phyloP scores from a whole-genome alignment of 202 grass and related monocot genomes.

The Setaria italica region DNA sequence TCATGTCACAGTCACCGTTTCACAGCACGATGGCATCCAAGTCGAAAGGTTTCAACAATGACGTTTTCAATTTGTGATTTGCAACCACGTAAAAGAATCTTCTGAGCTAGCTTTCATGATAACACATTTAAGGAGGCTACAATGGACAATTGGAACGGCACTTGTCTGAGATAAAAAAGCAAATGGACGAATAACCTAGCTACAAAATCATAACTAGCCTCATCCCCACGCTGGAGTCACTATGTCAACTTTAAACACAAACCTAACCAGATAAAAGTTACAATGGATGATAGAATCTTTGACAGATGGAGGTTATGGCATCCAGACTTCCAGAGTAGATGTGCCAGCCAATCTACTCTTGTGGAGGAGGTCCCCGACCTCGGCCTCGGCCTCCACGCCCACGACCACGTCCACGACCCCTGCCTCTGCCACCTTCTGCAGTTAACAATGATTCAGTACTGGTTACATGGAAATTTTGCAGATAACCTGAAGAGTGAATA shows the following conservation, averaged over 20 bases:
- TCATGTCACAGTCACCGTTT: not conserved
- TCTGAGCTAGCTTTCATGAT: conserved; percentile 46
- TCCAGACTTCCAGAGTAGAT: not conserved
- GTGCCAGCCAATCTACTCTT: conserved; percentile 48
- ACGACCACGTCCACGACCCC: conserved; percentile 39
- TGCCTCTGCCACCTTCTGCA: conserved; percentile 49
- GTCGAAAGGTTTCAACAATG: not conserved
- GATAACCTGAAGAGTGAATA: not conserved
- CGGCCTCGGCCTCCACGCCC: conserved; percentile 44
- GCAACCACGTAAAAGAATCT: conserved; percentile 37
- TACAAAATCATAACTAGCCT: conserved; percentile 80
- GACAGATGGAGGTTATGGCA: not conserved
- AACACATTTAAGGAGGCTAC: conserved; percentile 30
- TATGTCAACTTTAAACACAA: conserved; percentile 56
- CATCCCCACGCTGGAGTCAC: conserved; percentile 49
- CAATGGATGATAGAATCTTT: conserved; percentile 38
- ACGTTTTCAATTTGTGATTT: not conserved
- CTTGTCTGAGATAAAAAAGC: conserved; percentile 26
- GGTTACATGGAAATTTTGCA: not conserved
- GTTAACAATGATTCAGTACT: conserved; percentile 20
- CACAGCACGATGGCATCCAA: not conserved
- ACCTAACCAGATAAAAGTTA: conserved; percentile 59
- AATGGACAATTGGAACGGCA: conserved; percentile 55
- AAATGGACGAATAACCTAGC: conserved; percentile 73
- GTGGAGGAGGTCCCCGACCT: conserved; percentile 44